Evolutionary conservation across 2,329 filamentous ascomycete species (phyloP).

Genomic region (Blastomyces silverae): DNA sequence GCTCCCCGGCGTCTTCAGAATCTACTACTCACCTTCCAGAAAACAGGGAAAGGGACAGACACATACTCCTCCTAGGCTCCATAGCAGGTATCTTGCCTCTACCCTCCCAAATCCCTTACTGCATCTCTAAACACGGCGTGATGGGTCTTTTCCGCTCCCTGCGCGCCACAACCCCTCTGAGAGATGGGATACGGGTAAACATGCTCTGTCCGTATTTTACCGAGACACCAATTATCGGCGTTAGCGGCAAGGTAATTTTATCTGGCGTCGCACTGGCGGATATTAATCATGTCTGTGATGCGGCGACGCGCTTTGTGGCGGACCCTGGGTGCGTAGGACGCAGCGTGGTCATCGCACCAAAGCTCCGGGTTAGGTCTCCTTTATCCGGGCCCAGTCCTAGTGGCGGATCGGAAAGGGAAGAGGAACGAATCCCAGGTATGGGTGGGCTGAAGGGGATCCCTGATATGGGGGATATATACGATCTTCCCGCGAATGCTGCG

Average conservation of each 20-base stretch:
- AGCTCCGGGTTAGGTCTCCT: constrained; percentile 40
- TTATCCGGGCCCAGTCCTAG: not conserved
- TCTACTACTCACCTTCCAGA: constrained; percentile 24
- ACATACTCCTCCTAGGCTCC: constrained; percentile 58
- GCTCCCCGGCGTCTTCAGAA: constrained; percentile 26
- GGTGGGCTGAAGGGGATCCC: constrained; percentile 21
- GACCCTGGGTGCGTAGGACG: constrained; percentile 53
- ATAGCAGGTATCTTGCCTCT: constrained; percentile 49
- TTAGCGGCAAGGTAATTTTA: constrained; percentile 46
- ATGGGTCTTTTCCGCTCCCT: constrained; percentile 58
- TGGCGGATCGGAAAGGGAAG: constrained; percentile 25
- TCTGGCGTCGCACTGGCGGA: constrained; percentile 51
- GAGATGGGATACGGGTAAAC: constrained; percentile 55
- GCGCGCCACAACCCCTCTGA: constrained; percentile 43
- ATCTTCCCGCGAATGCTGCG: constrained; percentile 17
- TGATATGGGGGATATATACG: constrained; percentile 20
- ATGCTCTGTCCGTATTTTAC: constrained; percentile 62
- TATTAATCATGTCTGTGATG: constrained; percentile 57
- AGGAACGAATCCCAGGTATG: constrained; percentile 10
- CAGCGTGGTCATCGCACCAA: constrained; percentile 53
- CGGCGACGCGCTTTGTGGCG: constrained; percentile 55
- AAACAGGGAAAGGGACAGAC: constrained; percentile 45
- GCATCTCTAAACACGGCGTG: constrained; percentile 59
- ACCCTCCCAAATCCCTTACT: constrained; percentile 48
- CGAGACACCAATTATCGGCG: constrained; percentile 53